A percentile compares a stretch with the other conserved stretches of the same genome.
Evolutionary conservation across 306 rosid genomes (phyloP).

Genomic region (Luffa aegyptiaca): DNA sequence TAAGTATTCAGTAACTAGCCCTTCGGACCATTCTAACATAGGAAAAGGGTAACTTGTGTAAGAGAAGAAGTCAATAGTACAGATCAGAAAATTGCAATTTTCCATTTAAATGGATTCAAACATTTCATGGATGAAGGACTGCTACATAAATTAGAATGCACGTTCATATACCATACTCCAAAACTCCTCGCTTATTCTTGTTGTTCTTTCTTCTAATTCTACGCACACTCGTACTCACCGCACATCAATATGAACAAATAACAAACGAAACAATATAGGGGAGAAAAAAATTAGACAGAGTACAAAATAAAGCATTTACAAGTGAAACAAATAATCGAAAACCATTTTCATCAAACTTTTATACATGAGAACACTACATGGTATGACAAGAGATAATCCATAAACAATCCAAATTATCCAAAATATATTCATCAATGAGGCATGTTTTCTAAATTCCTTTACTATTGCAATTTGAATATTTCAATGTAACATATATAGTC

Average conservation of each 20-base stretch:
- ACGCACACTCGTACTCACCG: not conserved
- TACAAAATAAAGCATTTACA: not conserved
- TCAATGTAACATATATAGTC: not conserved
- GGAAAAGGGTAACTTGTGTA: not conserved
- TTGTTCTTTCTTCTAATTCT: not conserved
- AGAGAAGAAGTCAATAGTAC: not conserved
- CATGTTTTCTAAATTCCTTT: not conserved
- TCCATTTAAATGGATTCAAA: not conserved
- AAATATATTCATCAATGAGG: not conserved
- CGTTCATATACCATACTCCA: not conserved
- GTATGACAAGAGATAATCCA: not conserved
- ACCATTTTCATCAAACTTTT: not conserved
- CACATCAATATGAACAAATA: not conserved
- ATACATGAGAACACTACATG: not conserved
- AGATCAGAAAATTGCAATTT: not conserved
- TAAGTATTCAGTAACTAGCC: constrained; percentile 85
- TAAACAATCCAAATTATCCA: not conserved
- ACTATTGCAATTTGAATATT: not conserved
- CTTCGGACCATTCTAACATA: constrained; percentile 80
- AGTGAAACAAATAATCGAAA: not conserved
- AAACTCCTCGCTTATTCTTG: not conserved
- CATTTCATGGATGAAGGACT: not conserved
- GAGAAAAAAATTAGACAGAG: not conserved
- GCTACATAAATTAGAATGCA: not conserved
- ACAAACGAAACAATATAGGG: not conserved